phyloP scores from a whole-genome alignment of 306 rosid species.

The Gleditsia sinensis region DNA sequence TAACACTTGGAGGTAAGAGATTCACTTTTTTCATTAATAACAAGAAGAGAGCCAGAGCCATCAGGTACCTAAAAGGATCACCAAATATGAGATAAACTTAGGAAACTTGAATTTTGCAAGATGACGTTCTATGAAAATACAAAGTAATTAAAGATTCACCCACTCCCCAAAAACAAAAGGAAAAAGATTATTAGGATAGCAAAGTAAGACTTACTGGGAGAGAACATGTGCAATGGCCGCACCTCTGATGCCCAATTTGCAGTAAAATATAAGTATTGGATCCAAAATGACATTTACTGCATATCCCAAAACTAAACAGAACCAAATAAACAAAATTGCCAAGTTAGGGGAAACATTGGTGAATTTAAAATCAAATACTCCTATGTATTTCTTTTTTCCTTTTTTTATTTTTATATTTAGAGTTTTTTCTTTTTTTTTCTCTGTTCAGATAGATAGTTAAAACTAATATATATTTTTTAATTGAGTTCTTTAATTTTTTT shows the following conservation, averaged over 20 bases:
- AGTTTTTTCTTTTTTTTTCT: too few relatives aligned
- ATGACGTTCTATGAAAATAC: not conserved
- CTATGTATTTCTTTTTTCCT: too few relatives aligned
- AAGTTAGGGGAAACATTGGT: not conserved
- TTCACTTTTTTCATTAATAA: slow-evolving; percentile 64
- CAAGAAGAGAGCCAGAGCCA: slow-evolving; percentile 61
- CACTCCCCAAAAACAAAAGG: not conserved
- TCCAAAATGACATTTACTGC: slow-evolving; percentile 70
- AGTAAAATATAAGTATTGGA: slow-evolving; percentile 77
- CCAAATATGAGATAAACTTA: not conserved
- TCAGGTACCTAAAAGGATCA: slow-evolving; percentile 66
- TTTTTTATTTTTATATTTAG: too few relatives aligned
- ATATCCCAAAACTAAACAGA: slow-evolving; percentile 65
- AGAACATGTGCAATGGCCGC: slow-evolving; percentile 95
- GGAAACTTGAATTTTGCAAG: slow-evolving; percentile 10
- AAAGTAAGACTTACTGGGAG: slow-evolving; percentile 76
- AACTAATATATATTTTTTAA: too few relatives aligned
- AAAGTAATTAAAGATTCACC: not conserved
- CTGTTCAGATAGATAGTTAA: too few relatives aligned
- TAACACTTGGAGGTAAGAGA: slow-evolving; percentile 76
- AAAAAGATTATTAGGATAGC: not conserved
- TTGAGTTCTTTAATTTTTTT: too few relatives aligned
- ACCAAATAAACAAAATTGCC: slow-evolving; percentile 13
- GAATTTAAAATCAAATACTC: not conserved
- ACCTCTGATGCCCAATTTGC: slow-evolving; percentile 77